Conservation (phyloP, 192 early-diverging fungal genomes). For the Gorgonomyces haynaldii region DNA sequence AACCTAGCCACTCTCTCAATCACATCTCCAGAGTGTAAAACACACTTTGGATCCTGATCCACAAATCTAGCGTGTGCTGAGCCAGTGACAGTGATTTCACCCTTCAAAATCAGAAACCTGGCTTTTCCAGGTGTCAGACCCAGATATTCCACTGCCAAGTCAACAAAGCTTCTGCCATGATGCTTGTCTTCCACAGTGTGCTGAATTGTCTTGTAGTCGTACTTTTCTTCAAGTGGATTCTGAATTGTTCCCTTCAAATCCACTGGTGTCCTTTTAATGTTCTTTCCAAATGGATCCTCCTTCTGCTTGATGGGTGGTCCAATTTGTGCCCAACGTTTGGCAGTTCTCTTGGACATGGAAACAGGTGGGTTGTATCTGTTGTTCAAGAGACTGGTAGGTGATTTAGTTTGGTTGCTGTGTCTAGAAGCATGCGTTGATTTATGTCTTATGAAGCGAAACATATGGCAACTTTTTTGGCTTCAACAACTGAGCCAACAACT, state of each 20-base stretch:
- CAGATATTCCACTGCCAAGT: background rate
- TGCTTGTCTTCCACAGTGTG: slow-evolving; percentile 1
- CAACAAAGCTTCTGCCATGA: background rate
- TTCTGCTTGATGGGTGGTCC: slow-evolving; percentile 22
- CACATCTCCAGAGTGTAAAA: background rate
- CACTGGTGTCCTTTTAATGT: too few species aligned
- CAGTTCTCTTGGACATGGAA: slow-evolving; percentile 7
- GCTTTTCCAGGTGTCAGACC: background rate
- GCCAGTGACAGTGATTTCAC: background rate
- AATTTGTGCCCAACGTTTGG: slow-evolving; percentile 2
- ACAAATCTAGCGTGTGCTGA: background rate
- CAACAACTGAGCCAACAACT: too few species aligned
- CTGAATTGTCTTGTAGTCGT: background rate
- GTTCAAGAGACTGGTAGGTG: too few species aligned
- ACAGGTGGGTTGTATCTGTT: slow-evolving; percentile 5
- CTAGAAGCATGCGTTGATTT: too few species aligned
- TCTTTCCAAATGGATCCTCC: slow-evolving; percentile 27
- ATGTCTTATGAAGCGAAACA: too few species aligned
- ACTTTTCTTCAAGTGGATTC: background rate
- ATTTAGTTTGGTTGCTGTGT: too few species aligned
- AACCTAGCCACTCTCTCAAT: background rate
- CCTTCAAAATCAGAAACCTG: background rate
- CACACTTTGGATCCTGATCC: background rate
- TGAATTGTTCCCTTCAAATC: too few species aligned
- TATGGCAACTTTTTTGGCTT: too few species aligned